Conservation (phyloP, 495 filamentous ascomycete genomes). For the Schizothecium vesticola region DNA sequence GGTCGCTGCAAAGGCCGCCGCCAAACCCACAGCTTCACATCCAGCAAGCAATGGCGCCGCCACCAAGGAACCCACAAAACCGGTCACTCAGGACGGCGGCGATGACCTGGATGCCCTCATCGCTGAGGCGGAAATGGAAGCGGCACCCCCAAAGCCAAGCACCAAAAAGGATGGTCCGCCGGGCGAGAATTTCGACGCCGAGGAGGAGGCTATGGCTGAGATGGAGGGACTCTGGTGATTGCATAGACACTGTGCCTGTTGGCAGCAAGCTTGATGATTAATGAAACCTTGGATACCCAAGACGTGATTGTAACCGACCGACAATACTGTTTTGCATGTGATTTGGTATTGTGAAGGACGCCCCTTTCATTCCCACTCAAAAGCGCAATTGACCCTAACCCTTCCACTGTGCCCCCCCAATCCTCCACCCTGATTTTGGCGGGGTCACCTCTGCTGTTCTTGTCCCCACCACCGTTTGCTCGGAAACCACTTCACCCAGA, state of each 20-base stretch:
- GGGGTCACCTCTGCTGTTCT: slow-evolving; percentile 5
- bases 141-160: not conserved
- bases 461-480: not conserved
- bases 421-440: slow-evolving; percentile 14
- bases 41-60: not conserved
- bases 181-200: slow-evolving; percentile 43
- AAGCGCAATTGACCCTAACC: not conserved
- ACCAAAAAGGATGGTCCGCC: not conserved
- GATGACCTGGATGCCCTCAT: slow-evolving; percentile 44
- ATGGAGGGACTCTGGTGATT: slow-evolving; percentile 57
- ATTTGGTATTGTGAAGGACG: not conserved
- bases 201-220: slow-evolving; percentile 63
- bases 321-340: not conserved
- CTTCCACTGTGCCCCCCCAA: slow-evolving; percentile 8
- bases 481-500: not conserved
- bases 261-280: not conserved
- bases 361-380: not conserved
- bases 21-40: not conserved
- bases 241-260: not conserved
- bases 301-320: not conserved
- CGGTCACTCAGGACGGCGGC: slow-evolving; percentile 6
- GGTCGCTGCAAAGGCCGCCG: not conserved
- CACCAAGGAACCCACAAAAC: not conserved
- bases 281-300: not conserved
- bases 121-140: slow-evolving; percentile 37